These are phyloP conservation scores for Phytophthora pisi DNA, from an alignment of 352 stramenopile genomes.

Conservation along the genomic window DNA sequence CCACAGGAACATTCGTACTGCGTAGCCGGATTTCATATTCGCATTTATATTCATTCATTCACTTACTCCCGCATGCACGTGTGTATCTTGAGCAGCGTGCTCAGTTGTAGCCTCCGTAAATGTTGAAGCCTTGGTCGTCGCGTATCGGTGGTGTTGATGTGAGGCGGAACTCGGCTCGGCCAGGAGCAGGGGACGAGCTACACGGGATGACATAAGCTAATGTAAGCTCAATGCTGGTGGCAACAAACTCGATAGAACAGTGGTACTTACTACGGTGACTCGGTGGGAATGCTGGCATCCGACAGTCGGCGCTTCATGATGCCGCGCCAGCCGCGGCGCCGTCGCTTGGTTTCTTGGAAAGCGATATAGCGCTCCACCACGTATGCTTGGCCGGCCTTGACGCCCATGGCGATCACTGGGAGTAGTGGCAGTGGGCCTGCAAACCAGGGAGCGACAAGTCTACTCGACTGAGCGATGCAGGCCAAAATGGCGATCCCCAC, in stretches of 20 bases:
- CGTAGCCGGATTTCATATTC: conserved; percentile 13
- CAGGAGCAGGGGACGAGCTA: conserved; percentile 31
- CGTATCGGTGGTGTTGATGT: conserved; percentile 17
- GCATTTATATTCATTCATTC: conserved; percentile 18
- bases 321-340: conserved; percentile 75
- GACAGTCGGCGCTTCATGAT: conserved; percentile 86
- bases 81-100: conserved; percentile 16
- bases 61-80: conserved; percentile 8
- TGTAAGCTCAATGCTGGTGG: background rate
- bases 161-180: conserved; percentile 32
- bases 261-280: conserved; percentile 59
- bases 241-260: conserved; percentile 4
- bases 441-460: conserved; percentile 83
- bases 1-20: background rate
- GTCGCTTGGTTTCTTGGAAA: conserved; percentile 77
- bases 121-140: conserved; percentile 28
- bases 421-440: conserved; percentile 70
- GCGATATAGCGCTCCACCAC: conserved; percentile 80
- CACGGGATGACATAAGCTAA: conserved; percentile 8
- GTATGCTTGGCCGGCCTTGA: conserved; percentile 74
- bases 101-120: conserved; percentile 28
- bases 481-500: conserved; percentile 70
- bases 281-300: conserved; percentile 72
- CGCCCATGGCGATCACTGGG: conserved; percentile 63
- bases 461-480: conserved; percentile 67